A percentile compares a stretch with the other conserved stretches of the same genome.
Conservation (phyloP, 2,329 filamentous ascomycete genomes). For the Pseudodiploospora longispora region DNA sequence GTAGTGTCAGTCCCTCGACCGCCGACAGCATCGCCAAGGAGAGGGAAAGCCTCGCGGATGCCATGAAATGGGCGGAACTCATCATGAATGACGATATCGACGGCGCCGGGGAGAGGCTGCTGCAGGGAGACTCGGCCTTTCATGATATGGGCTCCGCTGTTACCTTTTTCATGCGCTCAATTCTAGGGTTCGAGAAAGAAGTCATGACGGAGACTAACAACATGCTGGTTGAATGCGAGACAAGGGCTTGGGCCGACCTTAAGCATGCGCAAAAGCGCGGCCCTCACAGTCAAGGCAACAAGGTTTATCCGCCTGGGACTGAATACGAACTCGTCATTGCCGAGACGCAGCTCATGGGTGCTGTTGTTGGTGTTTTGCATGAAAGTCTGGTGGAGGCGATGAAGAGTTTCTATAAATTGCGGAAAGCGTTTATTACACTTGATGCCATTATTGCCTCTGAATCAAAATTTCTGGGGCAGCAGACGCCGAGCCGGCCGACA, state of each 20-base stretch:
- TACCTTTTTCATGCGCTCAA: constrained; percentile 75
- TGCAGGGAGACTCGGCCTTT: constrained; percentile 71
- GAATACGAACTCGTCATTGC: constrained; percentile 82
- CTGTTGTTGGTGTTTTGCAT: constrained; percentile 80
- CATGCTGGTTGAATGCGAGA: constrained; percentile 67
- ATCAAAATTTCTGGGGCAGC: constrained; percentile 34
- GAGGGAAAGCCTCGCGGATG: constrained; percentile 48
- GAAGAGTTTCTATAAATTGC: constrained; percentile 84
- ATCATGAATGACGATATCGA: constrained; percentile 91
- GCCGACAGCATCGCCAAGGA: constrained; percentile 31
- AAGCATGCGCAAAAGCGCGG: constrained; percentile 63
- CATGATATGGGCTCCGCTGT: constrained; percentile 78
- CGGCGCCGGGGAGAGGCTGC: constrained; percentile 65
- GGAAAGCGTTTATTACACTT: constrained; percentile 79
- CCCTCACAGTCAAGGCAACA: constrained; percentile 23
- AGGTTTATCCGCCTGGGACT: constrained; percentile 70
- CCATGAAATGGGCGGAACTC: constrained; percentile 56
- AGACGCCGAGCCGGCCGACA: background rate
- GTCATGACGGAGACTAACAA: constrained; percentile 76
- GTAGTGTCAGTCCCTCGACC: constrained; percentile 20
- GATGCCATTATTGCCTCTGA: constrained; percentile 73
- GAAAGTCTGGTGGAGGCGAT: constrained; percentile 89
- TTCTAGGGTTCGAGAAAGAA: constrained; percentile 85
- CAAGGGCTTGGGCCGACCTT: constrained; percentile 65
- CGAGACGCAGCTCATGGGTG: constrained; percentile 80